Percentiles rank a stretch among this genome's conserved stretches.
phyloP scores from a whole-genome alignment of 148 eudicot species.

The Vaccinium macrocarpon region DNA sequence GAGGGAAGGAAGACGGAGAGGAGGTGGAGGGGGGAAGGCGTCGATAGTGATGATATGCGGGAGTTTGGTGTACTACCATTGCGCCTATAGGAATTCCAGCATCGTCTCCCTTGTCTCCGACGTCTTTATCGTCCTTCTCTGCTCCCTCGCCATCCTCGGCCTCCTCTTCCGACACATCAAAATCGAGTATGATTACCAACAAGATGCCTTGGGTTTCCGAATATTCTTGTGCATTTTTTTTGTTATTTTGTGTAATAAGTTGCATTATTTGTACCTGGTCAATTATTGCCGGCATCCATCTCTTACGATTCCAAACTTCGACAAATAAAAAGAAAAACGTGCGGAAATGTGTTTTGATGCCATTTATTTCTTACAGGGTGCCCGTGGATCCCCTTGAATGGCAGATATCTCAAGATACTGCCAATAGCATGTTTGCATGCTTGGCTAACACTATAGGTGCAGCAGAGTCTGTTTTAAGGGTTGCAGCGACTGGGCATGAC shows the following conservation, averaged over 20 bases:
- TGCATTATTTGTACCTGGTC: background rate
- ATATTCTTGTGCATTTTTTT: background rate
- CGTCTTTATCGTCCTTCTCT: conserved; percentile 87
- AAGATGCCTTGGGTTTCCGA: background rate
- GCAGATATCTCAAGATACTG: conserved; percentile 93
- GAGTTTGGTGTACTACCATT: conserved; percentile 79
- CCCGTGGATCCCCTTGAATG: conserved; percentile 98
- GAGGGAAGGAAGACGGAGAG: background rate
- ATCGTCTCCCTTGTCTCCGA: conserved; percentile 75
- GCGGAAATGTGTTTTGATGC: background rate
- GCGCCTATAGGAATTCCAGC: conserved; percentile 69
- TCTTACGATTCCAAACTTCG: background rate
- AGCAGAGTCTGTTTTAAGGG: conserved; percentile 94
- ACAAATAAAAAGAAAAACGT: background rate
- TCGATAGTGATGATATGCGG: conserved; percentile 58
- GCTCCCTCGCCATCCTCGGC: conserved; percentile 95
- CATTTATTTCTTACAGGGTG: conserved; percentile 37
- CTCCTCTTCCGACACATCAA: conserved; percentile 91
- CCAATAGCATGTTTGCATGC: conserved; percentile 68
- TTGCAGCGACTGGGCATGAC: conserved; percentile 96
- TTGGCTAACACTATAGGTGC: conserved; percentile 96
- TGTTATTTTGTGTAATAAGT: background rate
- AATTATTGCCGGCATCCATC: background rate
- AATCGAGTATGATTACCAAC: conserved; percentile 24
- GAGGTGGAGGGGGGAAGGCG: conserved; percentile 48